These are phyloP conservation scores for Ogataea henricii DNA, from an alignment of 805 yeast species.

Conservation along the genomic window DNA sequence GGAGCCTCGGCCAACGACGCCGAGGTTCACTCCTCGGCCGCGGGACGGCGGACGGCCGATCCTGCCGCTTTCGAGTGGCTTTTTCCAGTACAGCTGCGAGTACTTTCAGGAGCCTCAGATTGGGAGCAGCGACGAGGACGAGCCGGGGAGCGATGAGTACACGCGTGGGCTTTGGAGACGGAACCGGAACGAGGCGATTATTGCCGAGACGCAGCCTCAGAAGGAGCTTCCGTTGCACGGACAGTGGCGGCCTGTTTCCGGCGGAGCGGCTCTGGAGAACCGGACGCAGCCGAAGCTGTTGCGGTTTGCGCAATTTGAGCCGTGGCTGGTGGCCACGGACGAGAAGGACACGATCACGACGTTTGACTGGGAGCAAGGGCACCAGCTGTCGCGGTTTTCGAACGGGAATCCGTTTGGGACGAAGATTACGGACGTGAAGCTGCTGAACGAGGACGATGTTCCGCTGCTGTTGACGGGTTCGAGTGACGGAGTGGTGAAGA, in stretches of 20 bases:
- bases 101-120: slow-evolving; percentile 96
- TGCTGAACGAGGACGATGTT: slow-evolving; percentile 88
- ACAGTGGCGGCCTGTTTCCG: slow-evolving; percentile 70
- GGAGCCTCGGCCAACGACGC: slow-evolving; percentile 57
- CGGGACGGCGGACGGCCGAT: slow-evolving; percentile 39
- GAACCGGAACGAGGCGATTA: slow-evolving; percentile 82
- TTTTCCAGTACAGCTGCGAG: slow-evolving; percentile 78
- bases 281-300: slow-evolving; percentile 78
- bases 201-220: slow-evolving; percentile 87
- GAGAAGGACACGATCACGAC: slow-evolving; percentile 81
- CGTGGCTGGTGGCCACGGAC: slow-evolving; percentile 75
- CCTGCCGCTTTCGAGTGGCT: slow-evolving; percentile 60
- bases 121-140: slow-evolving; percentile 80
- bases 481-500: slow-evolving; percentile 90
- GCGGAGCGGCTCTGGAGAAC: slow-evolving; percentile 56
- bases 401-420: slow-evolving; percentile 88
- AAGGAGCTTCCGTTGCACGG: slow-evolving; percentile 82
- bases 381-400: slow-evolving; percentile 66
- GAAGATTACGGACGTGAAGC: slow-evolving; percentile 80
- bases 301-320: slow-evolving; percentile 88
- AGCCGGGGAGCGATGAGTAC: slow-evolving; percentile 88
- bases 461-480: slow-evolving; percentile 87
- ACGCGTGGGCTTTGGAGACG: slow-evolving; percentile 85
- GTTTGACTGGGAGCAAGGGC: slow-evolving; percentile 80
- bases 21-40: slow-evolving; percentile 47